Evolutionary conservation across 768 basidiomycete species (phyloP), one percentile per base, ranked within the genome.

Genomic region (Cyclocybe aegerita): DNA sequence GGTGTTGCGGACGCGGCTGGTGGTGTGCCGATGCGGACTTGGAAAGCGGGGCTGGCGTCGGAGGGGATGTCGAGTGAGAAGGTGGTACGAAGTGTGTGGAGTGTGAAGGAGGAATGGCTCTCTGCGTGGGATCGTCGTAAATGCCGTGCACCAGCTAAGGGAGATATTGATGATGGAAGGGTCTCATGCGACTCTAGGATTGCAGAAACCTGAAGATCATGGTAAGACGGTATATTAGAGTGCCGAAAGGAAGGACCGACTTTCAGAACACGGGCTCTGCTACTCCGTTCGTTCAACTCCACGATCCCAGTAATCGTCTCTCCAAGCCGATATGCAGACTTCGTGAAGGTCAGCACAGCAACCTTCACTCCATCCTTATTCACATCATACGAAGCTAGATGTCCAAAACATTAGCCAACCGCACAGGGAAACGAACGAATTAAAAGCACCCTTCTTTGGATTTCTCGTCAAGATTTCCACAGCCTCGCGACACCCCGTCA

Each of bases 61-160:
- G 88, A 83, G 0, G 95, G 96, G 50, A 99, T 95, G 62, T 95
- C 93, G 2, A 99, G 80, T 10, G 87, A 74, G 70, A 98, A 98
- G 0, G 88, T 85, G 30, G 90, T 85, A 23, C 94, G 85, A 0
- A 85, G 73, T 0, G 85, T 85, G 39, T 87, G 81, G 2, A 82
- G 67, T 4, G 87, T 81, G 61, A 93, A 86, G 9, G 86, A 83
- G 1, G 89, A 81, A 59, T 90, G 86, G 44, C 91, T 85, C 63
- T 97, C 93, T 0, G 93, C 90, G 60, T 97, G 91, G 0, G 90
- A 76, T 7, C 93, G 82, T 23, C 83, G 76, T 56, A 89, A 70
- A 55, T 85, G 74, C 32, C 77, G 73, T 2, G 79, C 64, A 14
- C 72, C 70, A 6, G 77, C 67, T 0, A 76, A 64, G 7, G 79